Conservation (phyloP, 306 rosid genomes). For the Mimosa pudica region DNA sequence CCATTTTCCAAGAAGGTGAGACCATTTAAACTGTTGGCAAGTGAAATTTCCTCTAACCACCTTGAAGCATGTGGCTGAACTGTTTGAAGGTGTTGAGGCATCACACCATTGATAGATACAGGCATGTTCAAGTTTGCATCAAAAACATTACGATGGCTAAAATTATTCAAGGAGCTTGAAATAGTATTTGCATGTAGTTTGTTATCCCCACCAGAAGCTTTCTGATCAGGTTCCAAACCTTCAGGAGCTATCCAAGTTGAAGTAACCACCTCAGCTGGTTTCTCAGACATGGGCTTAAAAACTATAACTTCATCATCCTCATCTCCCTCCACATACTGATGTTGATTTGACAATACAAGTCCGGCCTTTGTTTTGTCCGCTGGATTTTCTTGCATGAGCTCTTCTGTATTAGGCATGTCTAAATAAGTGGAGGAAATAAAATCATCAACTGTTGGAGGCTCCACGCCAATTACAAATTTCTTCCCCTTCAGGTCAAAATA, state of each 20-base stretch:
- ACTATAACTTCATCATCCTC: slow-evolving; percentile 96
- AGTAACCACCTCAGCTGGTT: slow-evolving; percentile 48
- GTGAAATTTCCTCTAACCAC: slow-evolving; percentile 56
- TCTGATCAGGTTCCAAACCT: slow-evolving; percentile 43
- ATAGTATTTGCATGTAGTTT: slow-evolving; percentile 38
- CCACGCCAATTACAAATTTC: slow-evolving; percentile 67
- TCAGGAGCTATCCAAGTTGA: slow-evolving; percentile 47
- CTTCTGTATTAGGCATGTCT: slow-evolving; percentile 41
- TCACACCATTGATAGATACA: slow-evolving; percentile 41
- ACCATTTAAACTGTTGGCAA: slow-evolving; percentile 59
- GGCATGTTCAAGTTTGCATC: slow-evolving; percentile 43
- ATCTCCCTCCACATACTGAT: slow-evolving; percentile 61
- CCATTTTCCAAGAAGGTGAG: slow-evolving; percentile 75
- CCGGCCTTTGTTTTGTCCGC: slow-evolving; percentile 45
- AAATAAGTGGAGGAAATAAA: slow-evolving; percentile 40
- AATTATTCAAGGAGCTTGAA: slow-evolving; percentile 40
- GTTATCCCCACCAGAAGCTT: slow-evolving; percentile 48
- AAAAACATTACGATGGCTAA: slow-evolving; percentile 48
- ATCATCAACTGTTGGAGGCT: slow-evolving; percentile 55
- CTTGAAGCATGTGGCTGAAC: slow-evolving; percentile 56
- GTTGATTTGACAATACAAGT: slow-evolving; percentile 45
- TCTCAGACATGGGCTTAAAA: slow-evolving; percentile 85
- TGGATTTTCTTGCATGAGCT: slow-evolving; percentile 48
- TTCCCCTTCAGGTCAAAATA: slow-evolving; percentile 63
- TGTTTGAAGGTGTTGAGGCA: slow-evolving; percentile 58